Conservation (phyloP, 2,329 filamentous ascomycete genomes). For the Stemphylium lycopersici region DNA sequence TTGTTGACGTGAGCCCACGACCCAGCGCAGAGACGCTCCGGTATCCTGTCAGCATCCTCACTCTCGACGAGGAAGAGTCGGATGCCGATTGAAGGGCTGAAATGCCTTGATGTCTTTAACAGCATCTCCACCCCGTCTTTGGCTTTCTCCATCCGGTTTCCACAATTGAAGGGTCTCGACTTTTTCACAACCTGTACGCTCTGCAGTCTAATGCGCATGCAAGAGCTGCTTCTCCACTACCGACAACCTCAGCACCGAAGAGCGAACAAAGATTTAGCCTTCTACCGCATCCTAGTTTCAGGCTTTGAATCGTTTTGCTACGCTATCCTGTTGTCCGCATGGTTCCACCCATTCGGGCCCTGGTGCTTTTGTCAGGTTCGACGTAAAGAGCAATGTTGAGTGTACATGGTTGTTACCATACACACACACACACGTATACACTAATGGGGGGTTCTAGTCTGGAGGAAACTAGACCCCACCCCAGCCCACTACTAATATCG, state of each 20-base stretch:
- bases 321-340: too few species aligned
- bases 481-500: background rate
- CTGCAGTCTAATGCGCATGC: background rate
- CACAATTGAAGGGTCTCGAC: background rate
- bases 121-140: constrained; percentile 9
- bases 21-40: constrained; percentile 48
- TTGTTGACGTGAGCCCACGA: constrained; percentile 47
- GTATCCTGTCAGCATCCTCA: constrained; percentile 32
- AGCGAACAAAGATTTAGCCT: too few species aligned
- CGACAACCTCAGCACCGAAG: too few species aligned
- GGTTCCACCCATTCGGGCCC: too few species aligned
- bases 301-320: too few species aligned
- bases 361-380: too few species aligned
- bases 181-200: background rate
- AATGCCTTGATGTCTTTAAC: background rate
- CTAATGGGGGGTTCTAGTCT: background rate
- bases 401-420: too few species aligned
- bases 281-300: too few species aligned
- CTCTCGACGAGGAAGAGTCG: constrained; percentile 28
- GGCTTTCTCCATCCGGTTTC: background rate
- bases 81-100: constrained; percentile 17
- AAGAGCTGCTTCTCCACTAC: too few species aligned
- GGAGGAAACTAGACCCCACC: background rate
- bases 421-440: too few species aligned
- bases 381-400: too few species aligned